Conservation (phyloP, 2,329 filamentous ascomycete genomes). For the Eutypella sp. region DNA sequence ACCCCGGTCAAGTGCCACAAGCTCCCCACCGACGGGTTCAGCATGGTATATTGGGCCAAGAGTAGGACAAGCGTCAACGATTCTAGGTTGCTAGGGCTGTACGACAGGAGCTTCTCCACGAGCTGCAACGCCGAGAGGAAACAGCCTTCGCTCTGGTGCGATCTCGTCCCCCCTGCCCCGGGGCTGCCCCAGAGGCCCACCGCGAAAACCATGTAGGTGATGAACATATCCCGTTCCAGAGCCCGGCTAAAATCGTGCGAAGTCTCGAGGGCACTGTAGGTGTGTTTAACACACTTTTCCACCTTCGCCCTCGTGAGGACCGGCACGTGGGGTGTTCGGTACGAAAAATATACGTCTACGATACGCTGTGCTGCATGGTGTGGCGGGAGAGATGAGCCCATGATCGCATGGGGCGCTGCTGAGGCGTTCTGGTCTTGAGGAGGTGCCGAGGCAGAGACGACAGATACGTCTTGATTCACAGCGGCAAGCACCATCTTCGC, state of each 20-base stretch:
- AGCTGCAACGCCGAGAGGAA: constrained; percentile 26
- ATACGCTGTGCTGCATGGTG: constrained; percentile 28
- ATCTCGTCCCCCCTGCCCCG: constrained; percentile 16
- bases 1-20: constrained; percentile 30
- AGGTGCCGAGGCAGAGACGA: constrained; percentile 2
- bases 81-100: constrained; percentile 27
- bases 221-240: constrained; percentile 23
- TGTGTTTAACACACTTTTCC: constrained; percentile 19
- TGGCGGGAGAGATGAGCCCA: constrained; percentile 25
- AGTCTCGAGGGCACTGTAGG: constrained; percentile 15
- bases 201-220: constrained; percentile 28
- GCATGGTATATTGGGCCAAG: constrained; percentile 26
- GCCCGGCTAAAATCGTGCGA: constrained; percentile 5
- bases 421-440: constrained; percentile 3
- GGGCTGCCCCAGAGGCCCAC: constrained; percentile 26
- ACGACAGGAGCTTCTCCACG: constrained; percentile 24
- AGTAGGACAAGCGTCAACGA: constrained; percentile 26
- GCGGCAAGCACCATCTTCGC: constrained; percentile 30
- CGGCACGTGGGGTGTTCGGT: constrained; percentile 28
- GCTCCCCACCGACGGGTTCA: constrained; percentile 27
- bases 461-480: constrained; percentile 15
- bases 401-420: constrained; percentile 1
- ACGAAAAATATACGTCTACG: constrained; percentile 28
- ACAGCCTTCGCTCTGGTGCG: constrained; percentile 29
- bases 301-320: constrained; percentile 24